Evolutionary conservation across 768 basidiomycete genomes (phyloP).

Genomic region (Tylopilus balloui): DNA sequence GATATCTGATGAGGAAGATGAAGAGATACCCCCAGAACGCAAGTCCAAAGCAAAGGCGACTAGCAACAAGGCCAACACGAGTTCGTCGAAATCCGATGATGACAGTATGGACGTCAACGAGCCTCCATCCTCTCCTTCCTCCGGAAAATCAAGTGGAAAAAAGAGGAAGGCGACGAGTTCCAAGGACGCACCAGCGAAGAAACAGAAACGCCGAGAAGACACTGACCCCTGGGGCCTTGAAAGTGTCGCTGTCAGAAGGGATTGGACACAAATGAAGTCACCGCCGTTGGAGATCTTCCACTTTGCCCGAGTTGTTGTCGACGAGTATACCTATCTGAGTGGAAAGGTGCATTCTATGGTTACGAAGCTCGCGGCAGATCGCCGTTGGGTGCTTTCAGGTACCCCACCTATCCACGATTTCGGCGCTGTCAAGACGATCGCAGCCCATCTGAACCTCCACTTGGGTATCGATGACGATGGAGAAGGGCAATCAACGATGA

Average conservation of each 20-base stretch:
- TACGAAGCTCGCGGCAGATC: slow-evolving; percentile 67
- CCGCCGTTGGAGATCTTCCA: slow-evolving; percentile 93
- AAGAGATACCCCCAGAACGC: slow-evolving; percentile 33
- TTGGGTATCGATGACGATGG: slow-evolving; percentile 87
- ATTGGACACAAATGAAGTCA: slow-evolving; percentile 76
- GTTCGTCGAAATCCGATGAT: slow-evolving; percentile 36
- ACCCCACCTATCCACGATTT: slow-evolving; percentile 94
- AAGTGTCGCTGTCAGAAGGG: slow-evolving; percentile 52
- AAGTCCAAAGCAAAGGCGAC: slow-evolving; percentile 21
- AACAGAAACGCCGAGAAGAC: slow-evolving; percentile 56
- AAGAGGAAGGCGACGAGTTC: slow-evolving; percentile 40
- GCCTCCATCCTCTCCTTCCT: slow-evolving; percentile 31
- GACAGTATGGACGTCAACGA: slow-evolving; percentile 60
- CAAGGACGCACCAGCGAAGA: slow-evolving; percentile 42
- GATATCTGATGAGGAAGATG: slow-evolving; percentile 23
- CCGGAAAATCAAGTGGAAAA: slow-evolving; percentile 37
- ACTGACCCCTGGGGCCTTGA: slow-evolving; percentile 78
- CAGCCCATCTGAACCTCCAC: slow-evolving; percentile 84
- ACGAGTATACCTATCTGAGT: slow-evolving; percentile 91
- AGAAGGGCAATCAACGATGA: slow-evolving; percentile 68
- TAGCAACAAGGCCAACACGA: slow-evolving; percentile 18
- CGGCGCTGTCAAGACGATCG: slow-evolving; percentile 84
- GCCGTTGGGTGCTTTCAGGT: slow-evolving; percentile 95
- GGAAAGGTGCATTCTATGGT: slow-evolving; percentile 77
- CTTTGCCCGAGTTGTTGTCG: slow-evolving; percentile 82